Base-by-base conservation (phyloP, 2,329 filamentous ascomycete species). In the Fusarium sp. region DNA sequence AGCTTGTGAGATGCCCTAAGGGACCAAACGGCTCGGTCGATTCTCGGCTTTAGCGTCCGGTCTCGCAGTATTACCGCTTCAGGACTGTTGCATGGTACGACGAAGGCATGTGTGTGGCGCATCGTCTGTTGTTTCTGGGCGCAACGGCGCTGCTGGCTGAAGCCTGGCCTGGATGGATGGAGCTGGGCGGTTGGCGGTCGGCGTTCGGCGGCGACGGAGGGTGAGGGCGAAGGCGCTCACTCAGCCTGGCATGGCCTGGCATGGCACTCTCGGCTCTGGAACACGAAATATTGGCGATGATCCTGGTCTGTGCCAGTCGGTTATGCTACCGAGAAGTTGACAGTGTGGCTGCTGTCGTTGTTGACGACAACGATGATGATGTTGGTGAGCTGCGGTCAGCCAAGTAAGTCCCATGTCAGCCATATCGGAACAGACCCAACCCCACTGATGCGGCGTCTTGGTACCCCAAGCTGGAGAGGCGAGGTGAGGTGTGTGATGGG, bases 71-170 rank as follows among this genome's bases (percentile, higher is more conserved):
- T 73, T 77, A 47, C 73, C 66, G 27, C 65, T 75, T 76, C 70
- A 64, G 73, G 75, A 56, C 42, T 66, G 59, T 65, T 75, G 76
- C 76, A 78, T 77, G 75, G 68, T 71, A 76, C 68, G 76, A 76
- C 70, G 62, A 52, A 71, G 67, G 61, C 61, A 71, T 60, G 67
- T 67, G 61, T 71, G 64, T 70, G 70, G 66, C 67, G 54, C 58
- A 69, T 75, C 56, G 66, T 66, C 70, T 68, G 54, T 62, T 59
- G 62, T 52, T 66, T 60, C 35, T 58, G 54, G 37, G 56, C 57
- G 59, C 40, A 24, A 14, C 45, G 45, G 4, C 24, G 45, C 14
- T 29, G 45, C 45, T 38, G 58, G 67, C 29, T 60, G 54, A 63
- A 61, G 66, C 52, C 64, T 62, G 62, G 57, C 31, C 64, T 50